Percentiles rank a stretch among this genome's conserved stretches.
phyloP scores from a whole-genome alignment of 495 filamentous ascomycete species.

The Aspergillus steynii region DNA sequence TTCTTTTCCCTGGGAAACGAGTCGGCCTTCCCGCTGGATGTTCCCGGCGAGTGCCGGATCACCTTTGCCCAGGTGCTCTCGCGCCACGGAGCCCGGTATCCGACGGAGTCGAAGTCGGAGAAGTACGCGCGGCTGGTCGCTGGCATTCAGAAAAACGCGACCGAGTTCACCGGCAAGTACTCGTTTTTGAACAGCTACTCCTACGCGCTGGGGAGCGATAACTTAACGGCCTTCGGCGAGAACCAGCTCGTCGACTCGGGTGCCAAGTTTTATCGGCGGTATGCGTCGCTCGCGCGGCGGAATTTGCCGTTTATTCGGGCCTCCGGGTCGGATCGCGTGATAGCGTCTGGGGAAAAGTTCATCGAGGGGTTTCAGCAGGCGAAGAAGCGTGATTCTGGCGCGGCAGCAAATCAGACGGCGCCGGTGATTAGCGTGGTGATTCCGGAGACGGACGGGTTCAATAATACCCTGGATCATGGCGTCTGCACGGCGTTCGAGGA shows the following conservation, averaged over 20 bases:
- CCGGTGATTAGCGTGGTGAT: constrained; percentile 65
- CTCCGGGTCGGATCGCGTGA: constrained; percentile 68
- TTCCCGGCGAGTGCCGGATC: constrained; percentile 65
- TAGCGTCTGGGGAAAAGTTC: constrained; percentile 72
- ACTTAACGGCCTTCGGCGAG: constrained; percentile 72
- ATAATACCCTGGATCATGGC: constrained; percentile 76
- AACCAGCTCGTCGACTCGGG: constrained; percentile 75
- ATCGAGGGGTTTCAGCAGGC: constrained; percentile 67
- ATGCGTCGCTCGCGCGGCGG: constrained; percentile 54
- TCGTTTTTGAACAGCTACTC: constrained; percentile 67
- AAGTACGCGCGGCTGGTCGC: constrained; percentile 57
- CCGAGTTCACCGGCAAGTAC: constrained; percentile 55
- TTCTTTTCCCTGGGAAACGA: constrained; percentile 64
- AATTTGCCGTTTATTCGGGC: constrained; percentile 70
- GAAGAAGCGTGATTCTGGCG: constrained; percentile 43
- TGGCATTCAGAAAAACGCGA: constrained; percentile 59
- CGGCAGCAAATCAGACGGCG: constrained; percentile 34
- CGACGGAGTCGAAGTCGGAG: constrained; percentile 62
- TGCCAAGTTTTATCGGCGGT: constrained; percentile 68
- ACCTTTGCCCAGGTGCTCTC: constrained; percentile 79
- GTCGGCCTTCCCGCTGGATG: constrained; percentile 54
- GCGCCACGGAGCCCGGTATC: constrained; percentile 81
- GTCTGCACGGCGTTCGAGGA: constrained; percentile 64
- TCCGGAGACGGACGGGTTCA: constrained; percentile 58
- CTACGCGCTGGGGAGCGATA: constrained; percentile 72